Evolutionary conservation across 345 rosid genomes (phyloP).

Genomic region (Sapria himalayana): DNA sequence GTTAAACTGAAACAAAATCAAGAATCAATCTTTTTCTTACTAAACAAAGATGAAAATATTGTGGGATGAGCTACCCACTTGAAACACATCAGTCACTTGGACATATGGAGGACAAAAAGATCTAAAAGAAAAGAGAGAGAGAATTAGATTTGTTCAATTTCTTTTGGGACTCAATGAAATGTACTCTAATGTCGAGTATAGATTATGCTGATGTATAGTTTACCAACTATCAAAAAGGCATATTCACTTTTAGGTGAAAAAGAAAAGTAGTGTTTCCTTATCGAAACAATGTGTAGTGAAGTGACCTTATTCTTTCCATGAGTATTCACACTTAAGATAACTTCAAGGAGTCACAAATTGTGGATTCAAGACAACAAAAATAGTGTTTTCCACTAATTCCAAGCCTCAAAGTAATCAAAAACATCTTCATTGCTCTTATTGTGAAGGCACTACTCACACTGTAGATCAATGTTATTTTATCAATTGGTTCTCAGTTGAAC

Average conservation of each 20-base stretch:
- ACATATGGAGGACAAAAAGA: not conserved
- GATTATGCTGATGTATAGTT: too few species aligned
- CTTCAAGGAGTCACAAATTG: too few species aligned
- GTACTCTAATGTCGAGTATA: too few species aligned
- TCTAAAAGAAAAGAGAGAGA: too few species aligned
- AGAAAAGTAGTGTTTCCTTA: not conserved
- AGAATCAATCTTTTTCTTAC: not conserved
- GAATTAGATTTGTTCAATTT: not conserved
- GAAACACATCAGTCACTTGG: not conserved
- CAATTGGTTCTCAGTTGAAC: not conserved
- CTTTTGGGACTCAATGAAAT: not conserved
- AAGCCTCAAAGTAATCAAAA: not conserved
- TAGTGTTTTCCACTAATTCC: not conserved
- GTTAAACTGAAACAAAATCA: not conserved
- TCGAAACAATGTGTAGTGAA: not conserved
- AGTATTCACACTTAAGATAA: too few species aligned
- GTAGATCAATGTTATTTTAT: not conserved
- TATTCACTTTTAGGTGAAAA: not conserved
- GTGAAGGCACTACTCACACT: not conserved
- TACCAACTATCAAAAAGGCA: slow-evolving; percentile 1
- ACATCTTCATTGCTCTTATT: not conserved
- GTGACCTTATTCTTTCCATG: not conserved
- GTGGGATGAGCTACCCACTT: not conserved
- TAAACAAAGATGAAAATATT: not conserved
- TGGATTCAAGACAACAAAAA: too few species aligned